A percentile compares a stretch with the other conserved stretches of the same genome.
These are phyloP conservation scores for Trapa incisa DNA, from an alignment of 345 rosid species.

Conservation along the genomic window DNA sequence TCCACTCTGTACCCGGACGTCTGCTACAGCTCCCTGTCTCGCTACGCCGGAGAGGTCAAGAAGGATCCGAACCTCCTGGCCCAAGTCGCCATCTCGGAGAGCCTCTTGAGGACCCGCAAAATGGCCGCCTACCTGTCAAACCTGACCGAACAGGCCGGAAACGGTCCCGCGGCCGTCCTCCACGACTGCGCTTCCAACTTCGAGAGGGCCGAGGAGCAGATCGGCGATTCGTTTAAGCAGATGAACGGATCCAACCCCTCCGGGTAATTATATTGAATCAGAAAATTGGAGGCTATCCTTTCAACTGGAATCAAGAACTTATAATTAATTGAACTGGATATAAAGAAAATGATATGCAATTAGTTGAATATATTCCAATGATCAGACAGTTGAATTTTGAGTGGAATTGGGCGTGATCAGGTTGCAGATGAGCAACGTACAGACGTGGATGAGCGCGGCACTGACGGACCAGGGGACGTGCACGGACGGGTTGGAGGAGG, in stretches of 20 bases:
- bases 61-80: constrained; percentile 55
- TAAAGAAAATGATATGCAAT: no score
- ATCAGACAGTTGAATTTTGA: not conserved
- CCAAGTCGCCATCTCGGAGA: constrained; percentile 43
- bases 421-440: constrained; percentile 74
- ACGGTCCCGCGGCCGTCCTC: constrained; percentile 47
- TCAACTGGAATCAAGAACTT: no score
- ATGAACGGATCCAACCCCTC: constrained; percentile 30
- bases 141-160: constrained; percentile 46
- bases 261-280: not conserved
- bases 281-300: no score
- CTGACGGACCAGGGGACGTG: constrained; percentile 79
- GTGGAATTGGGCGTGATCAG: constrained; percentile 19
- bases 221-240: constrained; percentile 66
- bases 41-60: constrained; percentile 43
- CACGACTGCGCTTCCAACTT: constrained; percentile 79
- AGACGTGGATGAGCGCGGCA: constrained; percentile 95
- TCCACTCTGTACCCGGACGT: constrained; percentile 72
- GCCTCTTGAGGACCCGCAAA: constrained; percentile 36
- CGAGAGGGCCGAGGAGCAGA: constrained; percentile 74
- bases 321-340: no score
- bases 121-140: constrained; percentile 38
- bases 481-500: constrained; percentile 63
- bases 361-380: no score
- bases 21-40: constrained; percentile 51